These are phyloP conservation scores for Perkinsus olseni DNA, from an alignment of 169 alveolate genomes.

Conservation along the genomic window DNA sequence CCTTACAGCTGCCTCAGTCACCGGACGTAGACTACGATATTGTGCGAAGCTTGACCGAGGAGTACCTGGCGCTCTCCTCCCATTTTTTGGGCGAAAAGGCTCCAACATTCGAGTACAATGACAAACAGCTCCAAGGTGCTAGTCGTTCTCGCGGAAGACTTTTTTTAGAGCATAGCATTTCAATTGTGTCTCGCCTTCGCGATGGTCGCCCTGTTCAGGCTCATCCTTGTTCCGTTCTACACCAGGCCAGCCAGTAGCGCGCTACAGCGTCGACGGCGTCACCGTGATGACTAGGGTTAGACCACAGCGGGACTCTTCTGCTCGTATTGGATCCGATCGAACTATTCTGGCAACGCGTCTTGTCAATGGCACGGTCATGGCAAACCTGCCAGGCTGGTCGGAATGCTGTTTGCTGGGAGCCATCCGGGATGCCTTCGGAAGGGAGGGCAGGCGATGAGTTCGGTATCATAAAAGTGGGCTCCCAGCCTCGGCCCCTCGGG, in stretches of 20 bases:
- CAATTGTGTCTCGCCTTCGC: no score
- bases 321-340: background rate
- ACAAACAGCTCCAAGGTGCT: no score
- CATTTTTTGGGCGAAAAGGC: no score
- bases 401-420: background rate
- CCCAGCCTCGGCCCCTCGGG: background rate
- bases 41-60: no score
- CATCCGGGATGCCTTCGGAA: background rate
- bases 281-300: background rate
- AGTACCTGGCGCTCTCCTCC: no score
- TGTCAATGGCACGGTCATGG: background rate
- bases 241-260: background rate
- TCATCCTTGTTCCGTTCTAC: background rate
- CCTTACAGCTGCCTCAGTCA: no score
- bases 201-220: background rate
- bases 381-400: background rate
- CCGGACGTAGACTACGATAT: no score
- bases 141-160: no score
- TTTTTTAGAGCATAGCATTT: no score
- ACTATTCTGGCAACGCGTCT: background rate
- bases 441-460: background rate
- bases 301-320: background rate
- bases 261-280: background rate
- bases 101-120: no score
- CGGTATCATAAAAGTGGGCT: background rate